Percentiles rank a stretch among this genome's conserved stretches.
phyloP scores from a whole-genome alignment of 108 stramenopile genomes.

The Cyclotella baltica region DNA sequence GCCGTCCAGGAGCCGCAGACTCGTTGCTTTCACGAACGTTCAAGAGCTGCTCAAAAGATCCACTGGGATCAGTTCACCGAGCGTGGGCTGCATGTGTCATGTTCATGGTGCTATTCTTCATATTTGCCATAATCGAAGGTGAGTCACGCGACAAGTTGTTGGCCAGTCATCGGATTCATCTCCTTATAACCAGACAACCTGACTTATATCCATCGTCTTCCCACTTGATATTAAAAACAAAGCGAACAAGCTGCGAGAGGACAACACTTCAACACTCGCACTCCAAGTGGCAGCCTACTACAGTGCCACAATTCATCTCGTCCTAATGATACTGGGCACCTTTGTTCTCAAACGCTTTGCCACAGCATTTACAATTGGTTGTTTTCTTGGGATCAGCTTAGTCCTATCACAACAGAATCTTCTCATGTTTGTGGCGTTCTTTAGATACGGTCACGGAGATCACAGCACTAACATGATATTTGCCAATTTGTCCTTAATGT shows the following conservation, averaged over 20 bases:
- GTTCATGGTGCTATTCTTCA: slow-evolving; percentile 72
- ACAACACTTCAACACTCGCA: slow-evolving; percentile 61
- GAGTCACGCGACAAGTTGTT: slow-evolving; percentile 28
- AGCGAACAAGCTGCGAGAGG: slow-evolving; percentile 69
- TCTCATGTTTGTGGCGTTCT: slow-evolving; percentile 74
- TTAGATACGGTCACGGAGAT: slow-evolving; percentile 65
- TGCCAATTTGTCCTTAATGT: slow-evolving; percentile 65
- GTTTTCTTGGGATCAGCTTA: slow-evolving; percentile 74
- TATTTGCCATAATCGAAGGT: slow-evolving; percentile 77
- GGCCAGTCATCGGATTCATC: not conserved
- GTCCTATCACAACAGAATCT: slow-evolving; percentile 85
- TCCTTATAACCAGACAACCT: not conserved
- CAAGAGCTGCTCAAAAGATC: slow-evolving; percentile 68
- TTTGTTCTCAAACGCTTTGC: slow-evolving; percentile 88
- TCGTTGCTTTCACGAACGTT: slow-evolving; percentile 39
- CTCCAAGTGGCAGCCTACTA: slow-evolving; percentile 72
- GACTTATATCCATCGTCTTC: not conserved
- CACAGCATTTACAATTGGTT: slow-evolving; percentile 83
- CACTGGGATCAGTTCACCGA: slow-evolving; percentile 77
- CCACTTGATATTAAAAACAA: not conserved
- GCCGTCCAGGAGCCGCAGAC: not conserved
- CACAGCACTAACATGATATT: slow-evolving; percentile 62
- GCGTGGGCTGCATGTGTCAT: slow-evolving; percentile 82
- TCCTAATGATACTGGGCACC: slow-evolving; percentile 76
- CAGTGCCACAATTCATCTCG: slow-evolving; percentile 75